These are phyloP conservation scores for Leptographium lundbergii DNA, from an alignment of 2,329 filamentous ascomycete genomes.

Conservation along the genomic window DNA sequence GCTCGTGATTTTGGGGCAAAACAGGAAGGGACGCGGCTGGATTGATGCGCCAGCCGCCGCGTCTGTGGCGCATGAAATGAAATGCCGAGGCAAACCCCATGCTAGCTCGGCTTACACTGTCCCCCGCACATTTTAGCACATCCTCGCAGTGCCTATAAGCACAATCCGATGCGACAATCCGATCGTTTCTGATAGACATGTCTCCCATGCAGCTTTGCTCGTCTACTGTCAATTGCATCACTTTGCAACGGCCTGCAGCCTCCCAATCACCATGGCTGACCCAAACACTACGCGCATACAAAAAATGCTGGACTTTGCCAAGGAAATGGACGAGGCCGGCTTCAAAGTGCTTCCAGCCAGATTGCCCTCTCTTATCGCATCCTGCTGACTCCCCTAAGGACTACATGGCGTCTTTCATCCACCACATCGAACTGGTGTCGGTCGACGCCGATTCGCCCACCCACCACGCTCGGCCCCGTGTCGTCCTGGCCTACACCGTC, in stretches of 20 bases:
- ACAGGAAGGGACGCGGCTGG: not conserved
- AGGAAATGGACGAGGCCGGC: not conserved
- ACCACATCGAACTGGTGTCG: constrained; percentile 27
- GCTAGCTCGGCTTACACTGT: not conserved
- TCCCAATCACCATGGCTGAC: not conserved
- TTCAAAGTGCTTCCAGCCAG: not conserved
- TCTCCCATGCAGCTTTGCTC: not conserved
- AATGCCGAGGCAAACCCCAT: not conserved
- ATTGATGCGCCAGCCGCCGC: not conserved
- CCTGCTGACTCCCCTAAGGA: constrained; percentile 8
- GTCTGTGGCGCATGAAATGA: not conserved
- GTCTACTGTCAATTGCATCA: not conserved
- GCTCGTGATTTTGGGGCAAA: not conserved
- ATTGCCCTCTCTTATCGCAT: too few relatives aligned
- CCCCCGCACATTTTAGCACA: not conserved
- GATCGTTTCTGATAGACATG: not conserved
- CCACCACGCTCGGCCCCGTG: constrained; percentile 5
- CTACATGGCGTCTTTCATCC: constrained; percentile 31
- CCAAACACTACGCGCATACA: constrained; percentile 2
- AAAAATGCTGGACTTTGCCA: constrained; percentile 4
- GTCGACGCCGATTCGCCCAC: constrained; percentile 10
- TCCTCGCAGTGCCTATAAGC: not conserved
- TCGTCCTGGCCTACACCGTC: constrained; percentile 32
- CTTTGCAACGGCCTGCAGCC: not conserved
- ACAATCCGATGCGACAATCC: not conserved